Evolutionary conservation across 176 grass and related monocot species (phyloP).

Genomic region (Echinochloa phyllopogon): DNA sequence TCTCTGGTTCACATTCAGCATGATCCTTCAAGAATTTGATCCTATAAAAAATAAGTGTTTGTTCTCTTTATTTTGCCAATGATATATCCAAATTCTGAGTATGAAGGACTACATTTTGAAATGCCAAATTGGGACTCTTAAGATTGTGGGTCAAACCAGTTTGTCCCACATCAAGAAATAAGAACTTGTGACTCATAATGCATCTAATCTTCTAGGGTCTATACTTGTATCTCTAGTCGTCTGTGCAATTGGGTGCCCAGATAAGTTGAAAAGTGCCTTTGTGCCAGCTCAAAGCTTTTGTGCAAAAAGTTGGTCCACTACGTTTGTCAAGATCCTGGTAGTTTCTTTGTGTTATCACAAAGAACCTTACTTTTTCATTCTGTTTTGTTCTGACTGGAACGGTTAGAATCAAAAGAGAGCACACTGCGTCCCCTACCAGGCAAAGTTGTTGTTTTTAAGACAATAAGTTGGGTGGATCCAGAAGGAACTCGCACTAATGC

Average conservation of each 20-base stretch:
- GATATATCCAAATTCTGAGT: background rate
- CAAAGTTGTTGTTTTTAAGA: background rate
- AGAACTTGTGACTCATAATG: background rate
- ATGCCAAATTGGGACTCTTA: background rate
- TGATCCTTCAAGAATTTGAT: background rate
- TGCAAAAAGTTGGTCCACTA: background rate
- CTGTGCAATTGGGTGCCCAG: background rate
- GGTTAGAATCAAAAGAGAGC: background rate
- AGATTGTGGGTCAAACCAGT: background rate
- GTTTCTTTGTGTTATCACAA: background rate
- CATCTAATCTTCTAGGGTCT: background rate
- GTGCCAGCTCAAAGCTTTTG: constrained; percentile 20
- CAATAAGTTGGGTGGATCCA: background rate
- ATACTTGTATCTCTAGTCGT: constrained; percentile 11
- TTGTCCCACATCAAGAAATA: background rate
- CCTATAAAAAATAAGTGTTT: background rate
- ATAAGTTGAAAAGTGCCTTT: constrained; percentile 17
- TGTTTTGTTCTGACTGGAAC: background rate
- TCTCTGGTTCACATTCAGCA: background rate
- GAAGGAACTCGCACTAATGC: background rate
- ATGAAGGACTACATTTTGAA: background rate
- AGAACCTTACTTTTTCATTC: background rate
- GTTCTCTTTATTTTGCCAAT: background rate
- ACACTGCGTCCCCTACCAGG: background rate
- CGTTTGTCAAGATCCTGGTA: background rate